Evolutionary conservation across 257 asterid genomes (phyloP).

Genomic region (Solanum appendiculatum): DNA sequence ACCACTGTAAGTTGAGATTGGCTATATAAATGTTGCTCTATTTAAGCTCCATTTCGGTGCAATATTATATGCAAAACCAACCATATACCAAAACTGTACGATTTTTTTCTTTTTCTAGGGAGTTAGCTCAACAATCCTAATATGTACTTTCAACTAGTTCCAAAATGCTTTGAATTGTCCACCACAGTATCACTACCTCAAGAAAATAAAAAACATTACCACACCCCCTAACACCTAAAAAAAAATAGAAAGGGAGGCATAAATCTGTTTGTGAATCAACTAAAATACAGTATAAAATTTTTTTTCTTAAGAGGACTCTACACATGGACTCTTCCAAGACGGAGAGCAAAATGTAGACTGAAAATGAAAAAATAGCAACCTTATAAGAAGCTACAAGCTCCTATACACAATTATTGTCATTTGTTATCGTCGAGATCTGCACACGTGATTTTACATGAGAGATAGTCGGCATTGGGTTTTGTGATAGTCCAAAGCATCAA

Average conservation of each 20-base stretch:
- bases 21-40: background rate
- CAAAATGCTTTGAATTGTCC: background rate
- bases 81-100: background rate
- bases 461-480: background rate
- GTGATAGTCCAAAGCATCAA: slow-evolving; percentile 13
- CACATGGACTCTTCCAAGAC: background rate
- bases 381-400: background rate
- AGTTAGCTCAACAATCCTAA: background rate
- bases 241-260: background rate
- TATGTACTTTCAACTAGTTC: background rate
- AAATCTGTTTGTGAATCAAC: background rate
- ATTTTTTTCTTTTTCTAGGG: background rate
- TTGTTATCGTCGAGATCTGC: slow-evolving; percentile 1
- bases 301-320: background rate
- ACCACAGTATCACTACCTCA: background rate
- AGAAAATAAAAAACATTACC: too few species aligned
- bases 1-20: too few species aligned
- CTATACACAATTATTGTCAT: slow-evolving; percentile 19
- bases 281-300: background rate
- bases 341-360: background rate
- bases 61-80: background rate
- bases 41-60: background rate
- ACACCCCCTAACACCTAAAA: background rate
- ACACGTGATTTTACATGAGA: background rate
- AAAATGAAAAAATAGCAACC: background rate